Evolutionary conservation across 139 green algal genomes (phyloP).

Genomic region (Coccomyxa sp.): DNA sequence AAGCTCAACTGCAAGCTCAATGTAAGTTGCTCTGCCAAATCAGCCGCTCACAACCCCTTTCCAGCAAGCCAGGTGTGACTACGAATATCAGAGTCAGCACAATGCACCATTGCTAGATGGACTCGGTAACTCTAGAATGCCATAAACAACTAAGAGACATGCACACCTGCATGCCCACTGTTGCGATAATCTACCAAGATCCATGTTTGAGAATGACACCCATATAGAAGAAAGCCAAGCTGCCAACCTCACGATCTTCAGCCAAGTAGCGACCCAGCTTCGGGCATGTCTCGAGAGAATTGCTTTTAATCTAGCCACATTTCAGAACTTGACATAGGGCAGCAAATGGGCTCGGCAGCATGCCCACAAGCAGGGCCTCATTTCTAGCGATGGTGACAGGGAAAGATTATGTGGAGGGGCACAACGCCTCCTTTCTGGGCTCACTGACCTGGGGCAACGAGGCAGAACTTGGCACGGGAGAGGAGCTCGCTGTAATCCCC

Average conservation of each 20-base stretch:
- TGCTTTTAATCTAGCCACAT: too few relatives aligned
- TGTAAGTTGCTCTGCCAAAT: neutral
- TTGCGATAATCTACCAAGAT: too few relatives aligned
- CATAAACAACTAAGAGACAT: neutral
- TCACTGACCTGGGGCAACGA: slow-evolving; percentile 29
- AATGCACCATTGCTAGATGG: neutral
- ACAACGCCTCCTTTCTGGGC: too few relatives aligned
- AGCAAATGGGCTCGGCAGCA: too few relatives aligned
- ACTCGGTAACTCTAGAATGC: neutral
- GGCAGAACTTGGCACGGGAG: slow-evolving; percentile 37
- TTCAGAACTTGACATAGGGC: too few relatives aligned
- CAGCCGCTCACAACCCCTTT: neutral
- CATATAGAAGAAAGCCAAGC: too few relatives aligned
- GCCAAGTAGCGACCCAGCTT: too few relatives aligned
- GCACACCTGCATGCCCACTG: neutral
- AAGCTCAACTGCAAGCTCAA: neutral
- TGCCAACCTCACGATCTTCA: too few relatives aligned
- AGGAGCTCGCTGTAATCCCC: slow-evolving; percentile 29
- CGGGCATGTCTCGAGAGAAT: too few relatives aligned
- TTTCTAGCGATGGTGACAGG: too few relatives aligned
- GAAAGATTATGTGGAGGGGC: too few relatives aligned
- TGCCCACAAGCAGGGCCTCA: neutral
- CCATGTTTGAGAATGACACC: too few relatives aligned
- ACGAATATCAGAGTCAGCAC: neutral
- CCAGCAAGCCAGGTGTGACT: neutral